A percentile compares a stretch with the other conserved stretches of the same genome.
phyloP scores from a whole-genome alignment of 805 yeast genomes.

The Saturnispora ahearnii region DNA sequence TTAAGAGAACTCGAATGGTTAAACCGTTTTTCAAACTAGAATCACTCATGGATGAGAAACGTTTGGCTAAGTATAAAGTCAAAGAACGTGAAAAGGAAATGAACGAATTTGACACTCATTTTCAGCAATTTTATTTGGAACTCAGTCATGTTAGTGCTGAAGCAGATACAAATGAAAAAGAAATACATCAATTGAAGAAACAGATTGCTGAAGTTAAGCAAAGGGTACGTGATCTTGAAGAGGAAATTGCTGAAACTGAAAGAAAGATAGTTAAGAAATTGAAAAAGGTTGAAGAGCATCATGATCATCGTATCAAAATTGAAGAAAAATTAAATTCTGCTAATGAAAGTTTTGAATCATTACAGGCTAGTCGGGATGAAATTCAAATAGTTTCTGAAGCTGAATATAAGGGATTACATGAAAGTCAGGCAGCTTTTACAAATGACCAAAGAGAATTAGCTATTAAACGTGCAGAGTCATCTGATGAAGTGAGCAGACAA shows the following conservation, averaged over 20 bases:
- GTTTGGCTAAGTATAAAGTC: constrained; percentile 16
- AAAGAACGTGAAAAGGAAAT: constrained; percentile 21
- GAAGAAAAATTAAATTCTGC: neutral
- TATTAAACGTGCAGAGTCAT: neutral
- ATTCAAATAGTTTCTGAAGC: constrained; percentile 1
- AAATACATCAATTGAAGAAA: constrained; percentile 15
- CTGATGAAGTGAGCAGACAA: neutral
- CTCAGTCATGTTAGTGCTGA: constrained; percentile 13
- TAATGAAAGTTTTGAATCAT: neutral
- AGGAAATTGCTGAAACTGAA: neutral
- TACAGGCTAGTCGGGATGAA: neutral
- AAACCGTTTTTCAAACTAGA: constrained; percentile 29
- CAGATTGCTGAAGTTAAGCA: neutral
- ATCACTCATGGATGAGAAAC: constrained; percentile 29
- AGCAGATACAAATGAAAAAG: constrained; percentile 8
- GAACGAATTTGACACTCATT: constrained; percentile 18
- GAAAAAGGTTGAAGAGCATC: constrained; percentile 1
- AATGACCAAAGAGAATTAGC: neutral
- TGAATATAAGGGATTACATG: neutral
- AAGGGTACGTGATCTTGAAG: neutral
- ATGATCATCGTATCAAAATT: neutral
- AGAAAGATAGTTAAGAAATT: neutral
- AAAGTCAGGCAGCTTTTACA: neutral
- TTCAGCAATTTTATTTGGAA: constrained; percentile 16
- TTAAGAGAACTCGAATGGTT: constrained; percentile 30